Evolutionary conservation across 179 eudicot species (phyloP), one percentile per base, ranked within the genome.

Genomic region (Vitellaria paradoxa): DNA sequence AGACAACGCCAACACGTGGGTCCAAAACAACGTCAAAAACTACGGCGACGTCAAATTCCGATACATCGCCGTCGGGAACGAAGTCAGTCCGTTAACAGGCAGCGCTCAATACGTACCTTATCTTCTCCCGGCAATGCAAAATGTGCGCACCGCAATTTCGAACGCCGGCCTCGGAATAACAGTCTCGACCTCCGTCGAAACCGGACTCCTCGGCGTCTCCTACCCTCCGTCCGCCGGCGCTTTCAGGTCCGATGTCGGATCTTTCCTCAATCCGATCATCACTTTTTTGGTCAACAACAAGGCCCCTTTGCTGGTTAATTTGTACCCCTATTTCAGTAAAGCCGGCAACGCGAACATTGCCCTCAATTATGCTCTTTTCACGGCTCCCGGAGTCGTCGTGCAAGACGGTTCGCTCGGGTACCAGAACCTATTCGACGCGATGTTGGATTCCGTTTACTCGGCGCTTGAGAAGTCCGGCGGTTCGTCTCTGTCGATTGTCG

Each of bases 41-140:
- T 81, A 82, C 70, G 76, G 75, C 12, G 77, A 79, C 69, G 91
- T 91, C 76, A 83, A 84, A 14, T 80, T 90, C 53, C 80, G 81
- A 76, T 85, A 87, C 87, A 87, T 91, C 61, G 86, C 84, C 0
- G 89, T 88, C 50, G 96, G 96, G 3, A 88, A 85, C 53, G 94
- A 89, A 59, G 78, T 90, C 10, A 79, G 83, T 52, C 86, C 86
- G 5, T 37, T 37, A 4, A 79, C 68, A 37, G 3, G 65, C 0
- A 77, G 9, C 7, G 74, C 76, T 2, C 11, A 24, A 9, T 78
- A 52, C 21, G 69, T 83, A 30, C 72, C 78, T n/a, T 78, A 52
- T 24, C 73, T 84, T 47, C 72, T 80, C 21, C 74, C 24, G 0
- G 85, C 90, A 4, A 68, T 88, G 77, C 5, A 18, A 47, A 85